Conservation (phyloP, 345 rosid genomes). For the Aegle marmelos region DNA sequence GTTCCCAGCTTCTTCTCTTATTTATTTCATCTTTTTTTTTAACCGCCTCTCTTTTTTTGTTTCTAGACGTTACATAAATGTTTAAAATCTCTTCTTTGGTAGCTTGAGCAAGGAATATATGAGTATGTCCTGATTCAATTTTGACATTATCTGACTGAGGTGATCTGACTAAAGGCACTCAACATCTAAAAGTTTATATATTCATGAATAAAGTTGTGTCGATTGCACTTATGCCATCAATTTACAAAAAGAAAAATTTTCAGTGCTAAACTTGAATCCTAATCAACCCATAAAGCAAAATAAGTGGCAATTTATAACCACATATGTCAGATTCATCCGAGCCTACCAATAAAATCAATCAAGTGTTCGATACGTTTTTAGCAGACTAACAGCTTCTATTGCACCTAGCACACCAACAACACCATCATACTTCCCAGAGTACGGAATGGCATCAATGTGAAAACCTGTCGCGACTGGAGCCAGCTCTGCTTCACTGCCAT, state of each 20-base stretch:
- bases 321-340: background rate
- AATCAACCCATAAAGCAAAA: background rate
- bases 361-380: constrained; percentile 53
- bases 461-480: constrained; percentile 86
- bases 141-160: background rate
- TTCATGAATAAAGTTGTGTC: background rate
- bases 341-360: constrained; percentile 7
- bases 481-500: constrained; percentile 65
- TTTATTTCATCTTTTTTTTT: too few species aligned
- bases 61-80: background rate
- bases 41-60: too few species aligned
- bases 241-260: background rate
- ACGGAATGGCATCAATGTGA: constrained; percentile 96
- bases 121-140: background rate
- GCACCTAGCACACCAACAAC: constrained; percentile 98
- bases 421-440: constrained; percentile 94
- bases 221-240: background rate
- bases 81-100: background rate
- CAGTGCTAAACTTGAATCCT: background rate
- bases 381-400: constrained; percentile 83
- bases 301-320: background rate
- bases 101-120: background rate
- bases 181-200: background rate
- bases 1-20: too few species aligned
- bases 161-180: background rate